Evolutionary conservation across 2,329 filamentous ascomycete genomes (phyloP).

Genomic region (Fusarium xyrophilum): DNA sequence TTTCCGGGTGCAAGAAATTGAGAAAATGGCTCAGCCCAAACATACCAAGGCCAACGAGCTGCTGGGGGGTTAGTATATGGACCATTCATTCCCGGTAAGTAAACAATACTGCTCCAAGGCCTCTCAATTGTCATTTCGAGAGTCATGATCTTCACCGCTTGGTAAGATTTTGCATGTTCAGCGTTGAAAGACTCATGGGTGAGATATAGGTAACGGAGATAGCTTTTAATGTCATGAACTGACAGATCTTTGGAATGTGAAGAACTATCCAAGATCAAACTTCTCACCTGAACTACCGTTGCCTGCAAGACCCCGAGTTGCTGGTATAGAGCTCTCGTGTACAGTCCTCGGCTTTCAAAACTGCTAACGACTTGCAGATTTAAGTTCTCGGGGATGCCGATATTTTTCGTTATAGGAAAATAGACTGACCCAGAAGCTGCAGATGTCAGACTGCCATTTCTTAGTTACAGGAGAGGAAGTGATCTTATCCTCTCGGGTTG

Average conservation of each 20-base stretch:
- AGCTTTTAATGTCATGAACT: not conserved
- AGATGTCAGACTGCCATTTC: not conserved
- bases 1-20: not conserved
- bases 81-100: not conserved
- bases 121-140: not conserved
- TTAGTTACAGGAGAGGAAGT: not conserved
- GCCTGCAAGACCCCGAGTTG: not conserved
- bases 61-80: conserved; percentile 2
- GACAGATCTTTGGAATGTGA: not conserved
- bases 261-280: not conserved
- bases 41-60: not conserved
- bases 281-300: not conserved
- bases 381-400: not conserved
- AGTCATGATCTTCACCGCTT: not conserved
- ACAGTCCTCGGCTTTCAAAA: rapidly evolving
- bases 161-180: not conserved
- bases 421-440: not conserved
- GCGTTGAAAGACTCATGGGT: not conserved
- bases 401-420: not conserved
- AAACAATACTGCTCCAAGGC: not conserved
- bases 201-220: not conserved
- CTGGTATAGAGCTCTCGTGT: not conserved
- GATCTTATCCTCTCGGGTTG: not conserved
- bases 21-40: not conserved
- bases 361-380: not conserved